Evolutionary conservation across 192 early-diverging fungal species (phyloP), one percentile per base, ranked within the genome.

Genomic region (Cladochytrium replicatum): DNA sequence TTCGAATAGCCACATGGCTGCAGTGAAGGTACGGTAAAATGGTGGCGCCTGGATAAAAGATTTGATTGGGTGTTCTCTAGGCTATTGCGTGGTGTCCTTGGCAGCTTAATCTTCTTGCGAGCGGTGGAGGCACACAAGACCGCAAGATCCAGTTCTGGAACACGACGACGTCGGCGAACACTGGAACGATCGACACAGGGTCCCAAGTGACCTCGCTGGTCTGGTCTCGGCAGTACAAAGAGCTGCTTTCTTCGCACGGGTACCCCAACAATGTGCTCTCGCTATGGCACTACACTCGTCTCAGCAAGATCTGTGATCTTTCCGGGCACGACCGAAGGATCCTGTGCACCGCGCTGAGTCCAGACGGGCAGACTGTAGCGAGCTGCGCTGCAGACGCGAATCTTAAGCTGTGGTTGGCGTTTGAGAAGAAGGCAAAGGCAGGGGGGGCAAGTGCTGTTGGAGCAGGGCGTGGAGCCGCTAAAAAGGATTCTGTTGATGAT

Each of bases 1-100:
- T 25, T 77, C 75, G 1, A 78, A 78, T 40, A 38, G 60, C 1
- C 76, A 78, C 55, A 73, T 47, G 23, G 69, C 74, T 15, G 76
- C 73, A 21, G 76, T 78, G 13, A 78, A 78, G 74, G 75, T 78
- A 41, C 9, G 48, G n/a, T 68, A 6, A 3, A 31, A 25, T 62
- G 24, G 6, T 7, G 17, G n/a, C 2, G 6, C 43, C 19, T 32
- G 21, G 25, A 30, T 57, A 22, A 9, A 2, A 48, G 17, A 15
- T 9, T 50, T 37, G 22, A n/a, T 25, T 32, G 13, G 32, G 41
- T 24, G 32, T n/a, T 46, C 47, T 5, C 15, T 50, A 87, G 86
- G 91, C 91, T 1, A 50, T 97, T 13, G 88, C 93, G 13, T 97
- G 91, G 93, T 91, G 90, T 60, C 91, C 93, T 21, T 93, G 86